Base-by-base conservation (phyloP, 441 rosid genomes). In the Jatropha podagrica region DNA sequence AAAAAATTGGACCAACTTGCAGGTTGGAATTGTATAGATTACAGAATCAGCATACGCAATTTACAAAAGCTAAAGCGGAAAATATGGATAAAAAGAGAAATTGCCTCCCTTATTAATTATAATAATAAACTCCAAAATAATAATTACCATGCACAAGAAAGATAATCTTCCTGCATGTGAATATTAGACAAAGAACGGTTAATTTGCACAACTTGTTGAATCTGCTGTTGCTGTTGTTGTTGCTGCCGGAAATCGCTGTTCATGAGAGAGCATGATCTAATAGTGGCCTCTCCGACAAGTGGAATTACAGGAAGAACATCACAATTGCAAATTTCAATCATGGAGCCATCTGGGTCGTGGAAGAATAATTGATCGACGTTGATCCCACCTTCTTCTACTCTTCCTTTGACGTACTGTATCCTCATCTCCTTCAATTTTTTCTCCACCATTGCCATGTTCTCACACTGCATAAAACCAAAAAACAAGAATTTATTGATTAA, bases 281-380 rank as follows among this genome's bases (percentile, higher is more conserved):
- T 65, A 4, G n/a, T 8, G 62, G 40, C 71, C 23, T 84, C 92
- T 2, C 84, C 92, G 0, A 65, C 88, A 0, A 94, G 81, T 3
- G 98, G 98, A 18, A 91, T 44, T 14, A 94, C 90, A 0, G 97
- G 98, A 4, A 94, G 86, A 76, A 74, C 86, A 63, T 94, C 95
- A 8, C 98, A 92, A 73, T 94, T 89, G 84, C 97, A 94, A 5
- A 94, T 88, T 89, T 94, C 98, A 51, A 92, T 89, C 97, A 92
- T 94, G 82, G 87, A 90, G 0, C 90, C 97, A 76, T 94, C 97
- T 2, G 96, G 96, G 58, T 94, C 96, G 26, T 94, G 94, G 83
- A 91, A 94, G 86, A 94, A 94, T 69, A 94, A 66, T 48, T 94
- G 96, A 23, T 94, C 95, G 6, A 94, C 94, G 2, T 87, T 69